Base-by-base conservation (phyloP, 768 basidiomycete species). In the Crassisporium funariophilum region DNA sequence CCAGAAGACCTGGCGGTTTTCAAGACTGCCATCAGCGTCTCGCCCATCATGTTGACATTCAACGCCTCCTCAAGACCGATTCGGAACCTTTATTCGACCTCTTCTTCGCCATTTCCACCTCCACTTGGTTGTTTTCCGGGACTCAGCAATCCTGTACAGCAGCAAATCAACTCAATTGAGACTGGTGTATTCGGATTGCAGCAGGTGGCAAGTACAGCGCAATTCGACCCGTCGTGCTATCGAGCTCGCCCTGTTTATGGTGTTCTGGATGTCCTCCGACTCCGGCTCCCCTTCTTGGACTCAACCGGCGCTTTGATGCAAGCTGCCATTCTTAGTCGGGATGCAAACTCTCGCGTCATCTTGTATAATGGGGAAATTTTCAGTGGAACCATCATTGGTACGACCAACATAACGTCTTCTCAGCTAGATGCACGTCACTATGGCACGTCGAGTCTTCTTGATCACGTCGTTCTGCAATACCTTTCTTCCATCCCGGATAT, bases 81-180 rank as follows among this genome's bases (percentile, higher is more conserved):
- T 23, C 59, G 67, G 12, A 62, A 64, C 21, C 56, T 82, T 13
- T 64, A 84, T 40, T 64, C 67, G 4, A 65, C 65, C 47, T 70
- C 76, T 11, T 58, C 70, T 12, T 51, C 65, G 3, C 60, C 71
- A 10, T 84, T 85, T 55, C 83, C 84, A 7, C 77, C 81, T 9
- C 81, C 84, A 0, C 58, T 83, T 1, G 71, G 76, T 10, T 87
- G 84, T 57, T 83, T 79, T 57, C 83, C 85, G n/a, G 66, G 69
- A 19, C 64, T 85, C 9, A 61, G 59, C 21, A 39, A 63, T 10
- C 48, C 65, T 10, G 72, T 78, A 50, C 50, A 73, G 24, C 58
- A 74, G 22, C 60, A 64, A 42, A 61, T 84, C 39, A 73, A 74
- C 55, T 44, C 64, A 12, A 59, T 86, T 25, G 84, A 86, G 59